A percentile compares a stretch with the other conserved stretches of the same genome.
Conservation (phyloP, 331 rosid species). For the Acacia pycnantha region DNA sequence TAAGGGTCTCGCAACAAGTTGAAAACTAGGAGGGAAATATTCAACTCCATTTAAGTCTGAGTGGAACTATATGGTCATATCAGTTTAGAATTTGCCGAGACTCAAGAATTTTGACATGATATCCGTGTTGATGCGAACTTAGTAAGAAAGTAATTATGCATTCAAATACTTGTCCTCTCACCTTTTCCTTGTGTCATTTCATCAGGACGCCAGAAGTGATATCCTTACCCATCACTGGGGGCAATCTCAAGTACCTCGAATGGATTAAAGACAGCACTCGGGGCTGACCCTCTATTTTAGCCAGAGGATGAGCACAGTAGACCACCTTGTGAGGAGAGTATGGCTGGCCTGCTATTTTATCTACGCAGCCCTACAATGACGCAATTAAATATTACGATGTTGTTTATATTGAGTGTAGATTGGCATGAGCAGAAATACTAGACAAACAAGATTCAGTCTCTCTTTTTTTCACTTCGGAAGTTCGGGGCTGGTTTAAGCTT, state of each 20-base stretch:
- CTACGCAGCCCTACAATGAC: not conserved
- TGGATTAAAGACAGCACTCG: constrained; percentile 92
- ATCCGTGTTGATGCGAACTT: constrained; percentile 14
- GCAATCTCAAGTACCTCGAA: constrained; percentile 74
- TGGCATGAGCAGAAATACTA: not conserved
- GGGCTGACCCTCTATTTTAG: constrained; percentile 51
- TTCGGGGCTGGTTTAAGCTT: not conserved
- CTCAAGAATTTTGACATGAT: not conserved
- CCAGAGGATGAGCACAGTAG: not conserved
- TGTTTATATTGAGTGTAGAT: not conserved
- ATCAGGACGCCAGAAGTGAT: constrained; percentile 93
- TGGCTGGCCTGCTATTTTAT: constrained; percentile 20
- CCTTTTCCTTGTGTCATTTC: constrained; percentile 18
- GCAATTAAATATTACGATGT: not conserved
- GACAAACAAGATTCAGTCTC: too few species aligned
- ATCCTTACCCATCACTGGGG: constrained; percentile 84
- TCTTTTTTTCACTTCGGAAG: not conserved
- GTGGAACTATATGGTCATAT: not conserved
- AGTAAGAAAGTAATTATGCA: not conserved
- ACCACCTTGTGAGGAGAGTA: constrained; percentile 27
- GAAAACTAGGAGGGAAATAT: not conserved
- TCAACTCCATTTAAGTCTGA: not conserved
- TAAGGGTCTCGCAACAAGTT: not conserved
- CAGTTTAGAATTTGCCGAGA: not conserved
- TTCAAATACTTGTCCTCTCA: constrained; percentile 23